phyloP scores from a whole-genome alignment of 305 asterid genomes.

The Caryopteris hybrid region DNA sequence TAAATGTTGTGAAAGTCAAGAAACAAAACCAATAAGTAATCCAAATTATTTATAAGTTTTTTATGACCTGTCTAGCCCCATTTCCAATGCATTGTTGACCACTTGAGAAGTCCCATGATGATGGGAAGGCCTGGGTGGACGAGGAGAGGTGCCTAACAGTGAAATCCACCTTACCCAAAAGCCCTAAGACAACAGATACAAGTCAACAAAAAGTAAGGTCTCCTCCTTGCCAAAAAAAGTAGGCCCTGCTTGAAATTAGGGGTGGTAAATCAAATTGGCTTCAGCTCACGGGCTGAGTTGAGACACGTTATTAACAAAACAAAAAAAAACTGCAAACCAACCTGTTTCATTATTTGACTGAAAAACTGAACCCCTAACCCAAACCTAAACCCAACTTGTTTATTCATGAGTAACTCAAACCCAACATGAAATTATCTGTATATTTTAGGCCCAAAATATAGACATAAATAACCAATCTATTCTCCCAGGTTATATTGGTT shows the following conservation, averaged over 20 bases:
- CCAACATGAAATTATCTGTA: background rate
- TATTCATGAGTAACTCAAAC: background rate
- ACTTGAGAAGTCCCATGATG: slow-evolving; percentile 49
- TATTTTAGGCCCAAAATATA: too few species aligned
- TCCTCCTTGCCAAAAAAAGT: background rate
- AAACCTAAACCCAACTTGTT: background rate
- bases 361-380: too few species aligned
- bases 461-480: too few species aligned
- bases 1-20: background rate
- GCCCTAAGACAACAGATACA: slow-evolving; percentile 43
- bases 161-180: slow-evolving; percentile 92
- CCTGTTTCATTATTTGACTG: too few species aligned
- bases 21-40: slow-evolving; percentile 17
- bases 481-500: too few species aligned
- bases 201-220: background rate
- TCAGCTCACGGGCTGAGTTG: too few species aligned
- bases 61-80: slow-evolving; percentile 58
- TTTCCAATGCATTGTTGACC: slow-evolving; percentile 73
- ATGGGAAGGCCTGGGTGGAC: slow-evolving; percentile 52
- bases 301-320: too few species aligned
- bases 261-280: background rate
- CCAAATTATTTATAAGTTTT: background rate
- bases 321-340: too few species aligned
- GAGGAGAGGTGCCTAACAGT: slow-evolving; percentile 96
- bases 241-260: background rate